Base-by-base conservation (phyloP, 2,329 filamentous ascomycete genomes). In the Colletotrichum brevisporum region DNA sequence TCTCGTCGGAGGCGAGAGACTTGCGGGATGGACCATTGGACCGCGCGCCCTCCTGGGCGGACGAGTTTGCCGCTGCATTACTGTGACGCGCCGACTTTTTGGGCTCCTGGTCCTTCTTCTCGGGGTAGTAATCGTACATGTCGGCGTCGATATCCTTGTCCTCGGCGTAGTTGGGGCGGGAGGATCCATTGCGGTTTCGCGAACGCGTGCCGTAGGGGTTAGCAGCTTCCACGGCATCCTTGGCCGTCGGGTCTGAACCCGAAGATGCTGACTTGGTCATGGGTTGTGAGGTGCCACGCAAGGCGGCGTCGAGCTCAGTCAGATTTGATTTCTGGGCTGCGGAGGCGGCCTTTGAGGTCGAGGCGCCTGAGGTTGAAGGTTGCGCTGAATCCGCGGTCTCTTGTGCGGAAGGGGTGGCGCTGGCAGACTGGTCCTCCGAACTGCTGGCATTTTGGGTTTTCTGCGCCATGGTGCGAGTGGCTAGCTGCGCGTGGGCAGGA, bases 141-240 rank as follows among this genome's bases (percentile, higher is more conserved):
- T 98, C 96, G 81, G 93, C 90, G 76, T 98, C 95, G 74, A 95
- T 86, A 80, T 98, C 95, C 82, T 89, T 93, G 81, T 95, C 93
- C 83, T 99, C 96, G 58, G 96, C 95, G 81, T 99, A 99, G 82
- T 99, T 99, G 73, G 92, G 91, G 74, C 96, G 92, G 74, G 92
- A 88, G 73, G 88, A 90, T 76, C 92, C 92, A 67, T 89, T 91
- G 76, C 95, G 92, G 81, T 97, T 97, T 79, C 96, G 92, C 75
- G 95, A 98, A 76, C 95, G 92, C 78, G 96, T 99, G 76, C 95
- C 95, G 81, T 99, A 98, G 55, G 90, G 91, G 74, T 90, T 90
- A 58, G 91, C 84, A 31, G 82, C 83, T 73, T 87, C 86, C 74
- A 83, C 78, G 72, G 82, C 52, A 69, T 89, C 88, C 77, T 86